Conservation (phyloP, 768 basidiomycete species). For the Trametes cubensis region DNA sequence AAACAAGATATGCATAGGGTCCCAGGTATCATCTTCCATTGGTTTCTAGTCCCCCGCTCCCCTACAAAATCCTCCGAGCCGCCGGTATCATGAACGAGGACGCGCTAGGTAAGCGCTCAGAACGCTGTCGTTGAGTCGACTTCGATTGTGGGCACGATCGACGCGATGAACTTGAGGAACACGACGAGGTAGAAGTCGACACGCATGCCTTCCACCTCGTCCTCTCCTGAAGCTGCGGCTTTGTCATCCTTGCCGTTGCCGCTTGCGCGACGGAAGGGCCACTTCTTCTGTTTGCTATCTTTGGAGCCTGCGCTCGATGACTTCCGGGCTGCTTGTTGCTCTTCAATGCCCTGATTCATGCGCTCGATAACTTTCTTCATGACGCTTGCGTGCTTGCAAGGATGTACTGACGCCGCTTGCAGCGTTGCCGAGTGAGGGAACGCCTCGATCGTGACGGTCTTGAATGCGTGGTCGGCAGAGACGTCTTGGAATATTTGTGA, state of each 20-base stretch:
- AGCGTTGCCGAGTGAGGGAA: conserved; percentile 92
- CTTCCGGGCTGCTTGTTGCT: conserved; percentile 74
- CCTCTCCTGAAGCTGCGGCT: conserved; percentile 46
- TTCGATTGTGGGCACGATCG: conserved; percentile 98
- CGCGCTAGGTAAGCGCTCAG: conserved; percentile 20
- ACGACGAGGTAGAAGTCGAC: conserved; percentile 98
- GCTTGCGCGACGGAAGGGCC: conserved; percentile 76
- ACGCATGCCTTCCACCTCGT: conserved; percentile 86
- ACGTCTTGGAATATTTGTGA: conserved; percentile 96
- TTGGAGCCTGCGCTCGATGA: conserved; percentile 40
- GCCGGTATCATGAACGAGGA: neutral
- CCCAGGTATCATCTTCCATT: conserved; percentile 26
- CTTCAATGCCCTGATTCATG: conserved; percentile 88
- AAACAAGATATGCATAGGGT: conserved; percentile 26
- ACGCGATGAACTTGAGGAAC: conserved; percentile 99
- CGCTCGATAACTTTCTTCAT: conserved; percentile 99
- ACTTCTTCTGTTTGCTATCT: conserved; percentile 73
- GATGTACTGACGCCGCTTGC: conserved; percentile 92
- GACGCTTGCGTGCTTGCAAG: conserved; percentile 97
- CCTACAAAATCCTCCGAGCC: conserved; percentile 6
- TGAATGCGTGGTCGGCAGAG: conserved; percentile 94
- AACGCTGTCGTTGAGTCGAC: conserved; percentile 84
- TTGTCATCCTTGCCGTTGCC: conserved; percentile 59
- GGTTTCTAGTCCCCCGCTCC: conserved; percentile 14
- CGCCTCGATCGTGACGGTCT: conserved; percentile 97